A percentile compares a stretch with the other conserved stretches of the same genome.
phyloP scores from a whole-genome alignment of 306 rosid genomes.

The Prunus fruticosa region DNA sequence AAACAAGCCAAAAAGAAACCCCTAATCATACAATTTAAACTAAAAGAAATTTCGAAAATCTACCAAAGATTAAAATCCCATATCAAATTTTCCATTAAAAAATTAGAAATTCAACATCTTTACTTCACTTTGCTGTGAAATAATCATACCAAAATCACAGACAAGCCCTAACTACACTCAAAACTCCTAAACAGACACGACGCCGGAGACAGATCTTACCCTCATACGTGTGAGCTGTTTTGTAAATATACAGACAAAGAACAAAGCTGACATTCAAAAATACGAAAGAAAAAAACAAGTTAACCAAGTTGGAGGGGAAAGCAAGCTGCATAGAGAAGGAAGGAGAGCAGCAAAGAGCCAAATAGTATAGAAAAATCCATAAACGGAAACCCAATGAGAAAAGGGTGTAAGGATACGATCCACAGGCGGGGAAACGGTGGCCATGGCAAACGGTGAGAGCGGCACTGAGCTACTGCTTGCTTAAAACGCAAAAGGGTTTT shows the following conservation, averaged over 20 bases:
- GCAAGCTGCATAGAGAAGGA: not conserved
- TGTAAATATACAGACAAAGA: not conserved
- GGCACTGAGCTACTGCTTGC: slow-evolving; percentile 6
- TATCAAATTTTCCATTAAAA: not conserved
- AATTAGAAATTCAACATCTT: not conserved
- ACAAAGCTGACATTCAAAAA: not conserved
- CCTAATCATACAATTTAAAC: not conserved
- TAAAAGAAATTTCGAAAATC: not conserved
- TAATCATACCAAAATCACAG: not conserved
- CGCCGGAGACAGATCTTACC: not conserved
- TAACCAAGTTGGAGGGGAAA: slow-evolving; percentile 27
- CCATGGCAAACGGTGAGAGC: slow-evolving; percentile 44
- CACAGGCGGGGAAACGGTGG: slow-evolving; percentile 59
- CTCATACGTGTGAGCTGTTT: not conserved
- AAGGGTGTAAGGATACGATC: slow-evolving; percentile 81
- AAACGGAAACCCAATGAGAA: not conserved
- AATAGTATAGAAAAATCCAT: not conserved
- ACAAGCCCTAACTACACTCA: slow-evolving; percentile 1
- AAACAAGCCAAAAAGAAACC: not conserved
- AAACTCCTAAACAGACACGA: not conserved
- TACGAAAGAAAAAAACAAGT: not conserved
- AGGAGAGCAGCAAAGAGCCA: not conserved
- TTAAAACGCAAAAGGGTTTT: slow-evolving; percentile 16
- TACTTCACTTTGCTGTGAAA: not conserved
- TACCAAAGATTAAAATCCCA: not conserved